phyloP scores from a whole-genome alignment of 2,329 filamentous ascomycete species.

The Fusarium nygamai region DNA sequence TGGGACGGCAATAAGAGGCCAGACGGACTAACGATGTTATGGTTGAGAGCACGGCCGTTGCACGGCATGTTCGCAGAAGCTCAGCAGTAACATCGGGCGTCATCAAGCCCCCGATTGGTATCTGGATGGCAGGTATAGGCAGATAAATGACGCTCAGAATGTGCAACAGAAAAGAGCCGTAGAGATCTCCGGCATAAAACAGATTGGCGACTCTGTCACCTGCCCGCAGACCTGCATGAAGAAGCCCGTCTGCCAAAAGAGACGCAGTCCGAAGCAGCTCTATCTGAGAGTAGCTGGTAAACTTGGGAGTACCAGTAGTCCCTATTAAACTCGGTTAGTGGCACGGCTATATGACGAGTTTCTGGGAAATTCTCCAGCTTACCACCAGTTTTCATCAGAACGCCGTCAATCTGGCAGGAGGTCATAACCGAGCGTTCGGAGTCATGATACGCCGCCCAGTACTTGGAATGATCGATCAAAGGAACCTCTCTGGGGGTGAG shows the following conservation, averaged over 20 bases:
- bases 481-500: neutral
- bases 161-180: neutral
- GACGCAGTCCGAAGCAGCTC: neutral
- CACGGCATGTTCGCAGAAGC: neutral
- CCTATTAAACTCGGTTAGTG: neutral
- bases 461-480: neutral
- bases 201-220: neutral
- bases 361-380: neutral
- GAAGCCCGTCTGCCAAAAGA: neutral
- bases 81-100: neutral
- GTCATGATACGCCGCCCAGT: neutral
- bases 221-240: neutral
- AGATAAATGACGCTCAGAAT: neutral
- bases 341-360: fast-evolving
- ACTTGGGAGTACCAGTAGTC: neutral
- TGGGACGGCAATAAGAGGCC: neutral
- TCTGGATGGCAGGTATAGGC: neutral
- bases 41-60: neutral
- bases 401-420: neutral
- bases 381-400: neutral
- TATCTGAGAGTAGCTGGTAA: neutral
- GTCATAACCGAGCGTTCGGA: neutral
- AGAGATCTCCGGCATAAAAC: neutral
- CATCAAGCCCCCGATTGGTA: neutral
- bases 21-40: neutral